Evolutionary conservation across 805 yeast species (phyloP), one percentile per base, ranked within the genome.

Genomic region (Candida nonsorbophila): DNA sequence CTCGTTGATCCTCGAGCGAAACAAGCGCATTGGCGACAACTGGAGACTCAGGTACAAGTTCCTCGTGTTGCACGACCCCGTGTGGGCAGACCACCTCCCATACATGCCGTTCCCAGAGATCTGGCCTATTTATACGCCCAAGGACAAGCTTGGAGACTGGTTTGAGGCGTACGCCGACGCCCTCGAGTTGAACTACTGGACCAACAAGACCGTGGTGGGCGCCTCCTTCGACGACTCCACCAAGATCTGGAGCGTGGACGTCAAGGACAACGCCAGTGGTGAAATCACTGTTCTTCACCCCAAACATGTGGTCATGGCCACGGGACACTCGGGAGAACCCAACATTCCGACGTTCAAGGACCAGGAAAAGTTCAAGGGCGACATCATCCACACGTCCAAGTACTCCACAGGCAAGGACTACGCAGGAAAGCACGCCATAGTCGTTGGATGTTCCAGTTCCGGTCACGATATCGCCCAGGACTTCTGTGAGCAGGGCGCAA

Each of bases 261-360:
- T 63, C 11, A 25, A 36, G 24, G 54, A 56, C 30, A 47, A 49
- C 28, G 34, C 44, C 5, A 46, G 59, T n/a, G 41, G 40, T 10
- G 45, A 50, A 19, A 29, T 42, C 6, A 41, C 36, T 23, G 36
- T 20, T 6, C 34, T 62, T 15, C 19, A 38, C 10, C 68, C 68
- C 30, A 46, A 51, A 15, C 70, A 67, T 36, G 21, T 67, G 3
- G 58, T 67, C 12, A 46, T 66, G 49, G 61, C 69, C 12, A 65
- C 72, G 7, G 73, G 73, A 13, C 65, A 62, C 25, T 64, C 70
- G 7, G 71, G 72, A 27, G 62, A 60, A 29, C 66, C 72, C 24
- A 62, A 61, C 41, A 44, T 64, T 37, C 72, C 73, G 12, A 42
- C 42, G 12, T 63, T 65, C 51, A 44, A 44, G 16, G 59, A 57